Evolutionary conservation across 2,329 filamentous ascomycete genomes (phyloP).

Genomic region (Colletotrichum paranaense): DNA sequence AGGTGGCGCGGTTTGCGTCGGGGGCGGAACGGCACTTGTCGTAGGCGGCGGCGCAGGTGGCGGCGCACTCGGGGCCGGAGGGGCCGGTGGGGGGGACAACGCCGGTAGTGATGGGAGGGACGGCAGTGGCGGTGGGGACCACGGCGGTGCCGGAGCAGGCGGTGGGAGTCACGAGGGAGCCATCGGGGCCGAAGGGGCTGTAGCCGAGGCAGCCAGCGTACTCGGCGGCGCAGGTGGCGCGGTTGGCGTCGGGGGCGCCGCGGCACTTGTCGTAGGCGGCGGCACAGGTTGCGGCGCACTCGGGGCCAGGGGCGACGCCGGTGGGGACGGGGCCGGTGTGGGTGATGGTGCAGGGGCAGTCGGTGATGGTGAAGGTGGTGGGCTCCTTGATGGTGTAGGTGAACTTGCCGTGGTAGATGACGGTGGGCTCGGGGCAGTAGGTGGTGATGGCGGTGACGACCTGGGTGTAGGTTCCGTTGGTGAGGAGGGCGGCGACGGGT

Average conservation of each 20-base stretch:
- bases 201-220: background rate
- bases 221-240: background rate
- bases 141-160: background rate
- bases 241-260: background rate
- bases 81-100: no score
- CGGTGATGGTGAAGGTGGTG: constrained; percentile 64
- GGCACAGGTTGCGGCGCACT: background rate
- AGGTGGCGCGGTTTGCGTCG: background rate
- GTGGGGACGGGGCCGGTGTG: background rate
- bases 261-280: background rate
- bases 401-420: constrained; percentile 45
- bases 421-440: constrained; percentile 59
- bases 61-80: background rate
- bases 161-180: background rate
- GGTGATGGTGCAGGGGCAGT: constrained; percentile 61
- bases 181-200: background rate
- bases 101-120: no score
- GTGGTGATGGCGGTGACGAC: constrained; percentile 49
- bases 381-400: constrained; percentile 66
- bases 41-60: background rate
- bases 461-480: background rate
- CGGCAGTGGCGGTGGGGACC: no score
- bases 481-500: background rate
- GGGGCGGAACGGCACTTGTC: background rate
- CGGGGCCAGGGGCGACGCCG: background rate